These are phyloP conservation scores for Wickerhamiella sergipiensis DNA, from an alignment of 805 yeast genomes.

Conservation along the genomic window DNA sequence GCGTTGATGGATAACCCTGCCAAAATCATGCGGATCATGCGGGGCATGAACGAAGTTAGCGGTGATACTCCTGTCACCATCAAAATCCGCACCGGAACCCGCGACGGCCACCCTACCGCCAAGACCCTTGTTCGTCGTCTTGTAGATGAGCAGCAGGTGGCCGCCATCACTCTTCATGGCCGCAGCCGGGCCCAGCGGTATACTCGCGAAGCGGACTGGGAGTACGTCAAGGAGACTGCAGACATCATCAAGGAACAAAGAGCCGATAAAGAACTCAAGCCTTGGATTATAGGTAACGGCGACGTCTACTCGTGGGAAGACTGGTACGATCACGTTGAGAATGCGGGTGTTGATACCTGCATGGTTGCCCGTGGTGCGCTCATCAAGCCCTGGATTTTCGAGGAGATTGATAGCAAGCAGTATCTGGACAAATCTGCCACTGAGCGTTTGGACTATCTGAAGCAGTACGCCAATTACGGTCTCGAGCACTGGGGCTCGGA, in stretches of 20 bases:
- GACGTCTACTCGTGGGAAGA: constrained; percentile 80
- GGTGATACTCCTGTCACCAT: constrained; percentile 89
- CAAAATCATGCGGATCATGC: constrained; percentile 58
- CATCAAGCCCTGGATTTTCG: constrained; percentile 97
- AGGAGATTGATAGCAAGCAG: constrained; percentile 82
- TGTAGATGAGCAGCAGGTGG: constrained; percentile 65
- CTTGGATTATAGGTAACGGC: constrained; percentile 89
- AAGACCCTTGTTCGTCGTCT: constrained; percentile 55
- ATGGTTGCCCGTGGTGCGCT: constrained; percentile 98
- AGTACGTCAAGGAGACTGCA: constrained; percentile 66
- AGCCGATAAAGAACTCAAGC: constrained; percentile 47
- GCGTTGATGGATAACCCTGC: constrained; percentile 86
- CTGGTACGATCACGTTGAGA: constrained; percentile 60
- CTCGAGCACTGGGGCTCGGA: constrained; percentile 97
- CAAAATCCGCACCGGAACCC: constrained; percentile 84
- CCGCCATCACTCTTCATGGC: constrained; percentile 90
- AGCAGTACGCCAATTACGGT: constrained; percentile 62
- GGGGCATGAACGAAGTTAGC: constrained; percentile 77
- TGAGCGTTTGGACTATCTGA: constrained; percentile 69
- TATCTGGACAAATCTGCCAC: constrained; percentile 80
- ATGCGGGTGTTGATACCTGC: constrained; percentile 71
- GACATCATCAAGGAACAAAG: constrained; percentile 44
- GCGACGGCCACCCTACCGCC: constrained; percentile 82
- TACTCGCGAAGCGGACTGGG: constrained; percentile 87
- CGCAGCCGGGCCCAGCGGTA: constrained; percentile 94